Conservation (phyloP, 2,329 filamentous ascomycete genomes). For the Aschersonia sp. region DNA sequence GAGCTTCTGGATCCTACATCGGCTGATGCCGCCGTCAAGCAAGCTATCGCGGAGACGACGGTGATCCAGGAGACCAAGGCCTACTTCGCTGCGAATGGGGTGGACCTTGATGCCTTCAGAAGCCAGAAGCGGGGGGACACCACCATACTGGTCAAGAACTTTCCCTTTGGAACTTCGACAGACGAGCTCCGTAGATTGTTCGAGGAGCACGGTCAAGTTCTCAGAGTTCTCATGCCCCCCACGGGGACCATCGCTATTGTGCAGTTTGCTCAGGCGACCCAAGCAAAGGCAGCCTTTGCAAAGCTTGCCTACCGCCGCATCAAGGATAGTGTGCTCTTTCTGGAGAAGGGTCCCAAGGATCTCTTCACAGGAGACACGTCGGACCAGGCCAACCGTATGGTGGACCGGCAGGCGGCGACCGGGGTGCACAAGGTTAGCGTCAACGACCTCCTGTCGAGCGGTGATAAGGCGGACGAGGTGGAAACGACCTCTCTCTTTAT, state of each 20-base stretch:
- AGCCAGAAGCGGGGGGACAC: constrained; percentile 70
- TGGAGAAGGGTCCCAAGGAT: constrained; percentile 84
- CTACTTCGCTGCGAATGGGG: constrained; percentile 76
- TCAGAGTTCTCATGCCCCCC: constrained; percentile 79
- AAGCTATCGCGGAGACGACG: constrained; percentile 90
- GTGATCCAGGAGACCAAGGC: constrained; percentile 92
- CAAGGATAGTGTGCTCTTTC: constrained; percentile 78
- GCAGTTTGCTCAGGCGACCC: constrained; percentile 64
- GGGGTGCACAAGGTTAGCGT: constrained; percentile 49
- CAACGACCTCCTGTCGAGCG: constrained; percentile 50
- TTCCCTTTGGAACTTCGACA: constrained; percentile 66
- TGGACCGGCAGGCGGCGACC: constrained; percentile 18
- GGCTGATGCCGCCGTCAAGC: constrained; percentile 85
- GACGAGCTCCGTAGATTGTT: constrained; percentile 72
- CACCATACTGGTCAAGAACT: constrained; percentile 87
- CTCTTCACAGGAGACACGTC: constrained; percentile 39
- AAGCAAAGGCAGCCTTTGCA: constrained; percentile 73
- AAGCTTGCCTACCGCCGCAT: constrained; percentile 79
- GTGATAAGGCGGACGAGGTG: constrained; percentile 34
- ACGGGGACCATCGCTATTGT: constrained; percentile 88
- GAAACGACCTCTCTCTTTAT: constrained; percentile 77
- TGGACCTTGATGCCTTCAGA: constrained; percentile 87
- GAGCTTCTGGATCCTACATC: constrained; percentile 92
- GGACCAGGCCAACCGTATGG: constrained; percentile 14
- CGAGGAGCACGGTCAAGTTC: constrained; percentile 70